phyloP scores from a whole-genome alignment of 73 alveolate genomes.

The Durusdinium trenchii region DNA sequence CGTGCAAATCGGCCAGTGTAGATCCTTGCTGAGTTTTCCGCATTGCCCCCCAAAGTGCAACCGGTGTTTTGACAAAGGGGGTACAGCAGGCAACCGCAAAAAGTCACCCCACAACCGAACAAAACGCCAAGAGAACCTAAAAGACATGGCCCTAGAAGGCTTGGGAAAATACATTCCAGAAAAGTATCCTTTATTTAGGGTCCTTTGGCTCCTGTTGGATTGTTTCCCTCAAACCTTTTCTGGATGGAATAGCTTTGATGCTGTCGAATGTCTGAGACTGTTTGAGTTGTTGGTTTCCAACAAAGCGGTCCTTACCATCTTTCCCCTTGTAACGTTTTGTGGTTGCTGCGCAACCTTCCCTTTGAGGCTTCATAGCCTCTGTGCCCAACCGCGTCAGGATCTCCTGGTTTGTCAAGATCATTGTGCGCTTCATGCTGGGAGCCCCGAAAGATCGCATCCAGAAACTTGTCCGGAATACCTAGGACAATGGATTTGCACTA shows the following conservation, averaged over 20 bases:
- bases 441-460: not conserved
- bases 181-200: not conserved
- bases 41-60: no score
- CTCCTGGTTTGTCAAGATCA: not conserved
- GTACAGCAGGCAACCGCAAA: no score
- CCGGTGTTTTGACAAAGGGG: no score
- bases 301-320: not conserved
- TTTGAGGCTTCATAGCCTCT: not conserved
- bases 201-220: no score
- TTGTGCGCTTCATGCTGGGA: not conserved
- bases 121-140: no score
- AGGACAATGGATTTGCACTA: no score
- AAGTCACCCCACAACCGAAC: no score
- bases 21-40: not conserved
- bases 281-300: not conserved
- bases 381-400: not conserved
- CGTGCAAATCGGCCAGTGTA: not conserved
- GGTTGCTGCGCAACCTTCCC: not conserved
- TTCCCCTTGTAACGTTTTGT: not conserved
- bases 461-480: not conserved
- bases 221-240: not conserved
- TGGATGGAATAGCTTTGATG: not conserved
- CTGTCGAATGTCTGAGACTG: not conserved
- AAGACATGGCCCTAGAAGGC: no score
- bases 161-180: not conserved